Evolutionary conservation across 2,329 filamentous ascomycete genomes (phyloP), one percentile per base, ranked within the genome.

Genomic region (Thermoascus crustaceus): DNA sequence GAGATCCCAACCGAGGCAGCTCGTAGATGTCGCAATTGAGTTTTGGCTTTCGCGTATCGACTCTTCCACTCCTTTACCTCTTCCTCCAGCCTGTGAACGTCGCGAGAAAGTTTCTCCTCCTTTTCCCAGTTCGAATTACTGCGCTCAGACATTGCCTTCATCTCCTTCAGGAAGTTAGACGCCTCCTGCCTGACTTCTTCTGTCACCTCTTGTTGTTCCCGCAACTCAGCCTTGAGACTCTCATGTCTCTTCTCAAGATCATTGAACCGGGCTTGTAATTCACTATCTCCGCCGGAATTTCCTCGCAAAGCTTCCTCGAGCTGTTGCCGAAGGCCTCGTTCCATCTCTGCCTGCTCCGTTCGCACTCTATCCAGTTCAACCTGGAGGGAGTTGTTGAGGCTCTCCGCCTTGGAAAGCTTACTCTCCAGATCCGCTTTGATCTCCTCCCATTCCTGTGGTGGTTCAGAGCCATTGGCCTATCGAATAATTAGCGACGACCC

Each of bases 1-100:
- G 73, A 67, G 27, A 93, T 67, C 8, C 85, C 85, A 41, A 84
- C 76, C 0, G 87, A 91, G 1, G 85, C 85, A 4, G 84, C 80
- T 34, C 86, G 80, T 55, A 94, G 72, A 52, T 75, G 82, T 34
- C 88, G 78, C 32, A 94, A 69, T 58, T 95, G 88, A 2, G 89
- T 85, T 66, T 93, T 95, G 23, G 85, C 75, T 47, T 81, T 82
- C 17, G 87, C 82, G 54, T 95, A 96, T 30, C 88, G 82, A 48
- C 81, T 78, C 55, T 87, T 86, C 91, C 91, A 98, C 33, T 88
- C 80, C 36, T 82, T 82, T 30, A 94, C 78, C 55, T 96, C 87
- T 14, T 76, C 70, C 60, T 95, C 85, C 4, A 98, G 72, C 36
- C 75, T 70, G 38, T 83, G 73, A 20, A 95, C 80, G 30, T 82